A percentile compares a stretch with the other conserved stretches of the same genome.
Evolutionary conservation across 208 protist genomes (phyloP).

Genomic region (Leishmania braziliensis): DNA sequence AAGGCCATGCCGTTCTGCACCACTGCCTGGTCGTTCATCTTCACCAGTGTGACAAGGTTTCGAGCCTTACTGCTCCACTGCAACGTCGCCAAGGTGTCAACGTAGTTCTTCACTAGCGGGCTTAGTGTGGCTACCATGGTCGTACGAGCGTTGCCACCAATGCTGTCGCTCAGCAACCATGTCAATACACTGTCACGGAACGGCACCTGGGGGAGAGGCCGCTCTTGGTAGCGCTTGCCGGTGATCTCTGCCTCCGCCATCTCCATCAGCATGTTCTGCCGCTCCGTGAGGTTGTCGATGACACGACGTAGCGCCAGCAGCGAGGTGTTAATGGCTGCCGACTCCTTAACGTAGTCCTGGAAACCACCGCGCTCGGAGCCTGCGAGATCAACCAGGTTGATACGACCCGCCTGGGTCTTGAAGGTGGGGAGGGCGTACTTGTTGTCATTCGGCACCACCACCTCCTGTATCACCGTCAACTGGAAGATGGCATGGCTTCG

Average conservation of each 20-base stretch:
- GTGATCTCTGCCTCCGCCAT: constrained; percentile 81
- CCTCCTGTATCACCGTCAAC: constrained; percentile 82
- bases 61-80: constrained; percentile 91
- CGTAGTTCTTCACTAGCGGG: constrained; percentile 89
- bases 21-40: constrained; percentile 85
- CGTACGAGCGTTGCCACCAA: constrained; percentile 91
- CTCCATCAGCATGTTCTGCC: constrained; percentile 91
- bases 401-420: constrained; percentile 73
- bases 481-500: constrained; percentile 92
- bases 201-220: constrained; percentile 85
- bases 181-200: constrained; percentile 91
- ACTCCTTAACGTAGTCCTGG: constrained; percentile 91
- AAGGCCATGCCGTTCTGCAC: constrained; percentile 72
- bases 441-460: constrained; percentile 68
- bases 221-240: constrained; percentile 52
- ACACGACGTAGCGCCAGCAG: constrained; percentile 83
- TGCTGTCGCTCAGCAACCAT: constrained; percentile 91
- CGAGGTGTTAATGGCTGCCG: constrained; percentile 91
- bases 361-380: constrained; percentile 91
- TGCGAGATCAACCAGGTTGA: constrained; percentile 92
- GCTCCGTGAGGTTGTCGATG: constrained; percentile 89
- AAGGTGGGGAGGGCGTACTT: constrained; percentile 62
- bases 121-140: constrained; percentile 92
- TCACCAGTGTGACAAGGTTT: constrained; percentile 87
- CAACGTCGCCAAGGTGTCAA: constrained; percentile 87